Conservation (phyloP, 768 basidiomycete genomes). For the button mushroom (Agaricus bisporus) region DNA sequence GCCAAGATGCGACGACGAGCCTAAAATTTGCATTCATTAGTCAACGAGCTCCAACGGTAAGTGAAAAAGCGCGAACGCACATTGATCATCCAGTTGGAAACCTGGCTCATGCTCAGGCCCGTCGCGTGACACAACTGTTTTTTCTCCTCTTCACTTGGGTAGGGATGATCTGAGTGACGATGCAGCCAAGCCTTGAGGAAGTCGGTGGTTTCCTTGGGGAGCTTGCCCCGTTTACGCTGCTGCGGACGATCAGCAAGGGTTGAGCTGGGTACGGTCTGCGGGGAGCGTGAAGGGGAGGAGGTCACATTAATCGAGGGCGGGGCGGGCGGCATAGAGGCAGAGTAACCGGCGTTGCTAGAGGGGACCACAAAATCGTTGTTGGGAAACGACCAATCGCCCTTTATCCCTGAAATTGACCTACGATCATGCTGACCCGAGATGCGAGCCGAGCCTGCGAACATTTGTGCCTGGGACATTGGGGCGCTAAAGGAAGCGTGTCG, state of each 20-base stretch:
- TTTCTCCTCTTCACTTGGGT: constrained; percentile 87
- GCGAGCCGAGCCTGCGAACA: constrained; percentile 64
- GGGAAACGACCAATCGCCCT: constrained; percentile 70
- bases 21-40: constrained; percentile 26
- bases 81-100: constrained; percentile 94
- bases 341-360: constrained; percentile 28
- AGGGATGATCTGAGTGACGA: constrained; percentile 83
- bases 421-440: constrained; percentile 68
- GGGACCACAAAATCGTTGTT: constrained; percentile 51
- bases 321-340: constrained; percentile 40
- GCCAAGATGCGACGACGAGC: constrained; percentile 80
- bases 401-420: constrained; percentile 49
- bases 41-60: background rate
- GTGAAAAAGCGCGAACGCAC: constrained; percentile 26
- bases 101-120: constrained; percentile 83
- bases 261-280: constrained; percentile 44
- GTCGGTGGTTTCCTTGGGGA: constrained; percentile 88
- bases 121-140: constrained; percentile 84
- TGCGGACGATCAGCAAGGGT: constrained; percentile 70
- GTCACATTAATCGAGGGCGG: constrained; percentile 37
- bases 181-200: constrained; percentile 86
- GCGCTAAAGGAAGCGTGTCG: constrained; percentile 65
- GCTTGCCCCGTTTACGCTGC: constrained; percentile 73
- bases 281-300: constrained; percentile 47
- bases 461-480: constrained; percentile 50